These are phyloP conservation scores for Angomonas deanei DNA, from an alignment of 208 protist genomes.

Conservation along the genomic window DNA sequence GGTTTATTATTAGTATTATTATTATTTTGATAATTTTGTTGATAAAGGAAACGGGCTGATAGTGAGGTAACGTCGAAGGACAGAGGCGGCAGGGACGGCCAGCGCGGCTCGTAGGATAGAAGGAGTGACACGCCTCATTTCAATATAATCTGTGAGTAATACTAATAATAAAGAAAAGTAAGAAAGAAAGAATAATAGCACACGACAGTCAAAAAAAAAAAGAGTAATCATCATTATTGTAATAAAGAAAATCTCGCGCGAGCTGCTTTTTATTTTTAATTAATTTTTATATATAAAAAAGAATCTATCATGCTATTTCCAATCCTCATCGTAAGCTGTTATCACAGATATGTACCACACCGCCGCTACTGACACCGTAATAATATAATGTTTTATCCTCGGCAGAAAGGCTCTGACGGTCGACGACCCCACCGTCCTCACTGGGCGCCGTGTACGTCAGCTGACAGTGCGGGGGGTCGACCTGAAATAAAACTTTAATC, in stretches of 20 bases:
- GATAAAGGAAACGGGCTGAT: too few relatives aligned
- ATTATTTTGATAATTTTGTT: too few relatives aligned
- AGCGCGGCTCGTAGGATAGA: too few relatives aligned
- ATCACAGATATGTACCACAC: slow-evolving; percentile 63
- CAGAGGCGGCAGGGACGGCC: too few relatives aligned
- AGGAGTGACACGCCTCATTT: too few relatives aligned
- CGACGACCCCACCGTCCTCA: slow-evolving; percentile 36
- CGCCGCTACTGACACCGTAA: slow-evolving; percentile 67
- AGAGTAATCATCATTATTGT: background rate
- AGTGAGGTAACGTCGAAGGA: too few relatives aligned
- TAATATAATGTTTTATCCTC: slow-evolving; percentile 70
- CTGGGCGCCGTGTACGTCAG: slow-evolving; percentile 63
- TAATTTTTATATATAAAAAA: too few relatives aligned
- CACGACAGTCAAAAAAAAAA: background rate
- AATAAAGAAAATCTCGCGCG: background rate
- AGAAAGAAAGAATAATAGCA: slow-evolving; percentile 11
- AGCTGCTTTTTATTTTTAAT: background rate
- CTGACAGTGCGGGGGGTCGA: slow-evolving; percentile 52
- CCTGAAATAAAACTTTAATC: slow-evolving; percentile 56
- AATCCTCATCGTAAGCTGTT: slow-evolving; percentile 65
- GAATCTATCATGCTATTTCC: too few relatives aligned
- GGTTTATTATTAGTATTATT: background rate
- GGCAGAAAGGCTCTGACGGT: slow-evolving; percentile 46
- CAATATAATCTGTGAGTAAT: too few relatives aligned
- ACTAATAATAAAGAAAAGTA: slow-evolving; percentile 10